Evolutionary conservation across 768 basidiomycete genomes (phyloP), one percentile per base, ranked within the genome.

Genomic region (Paxillus rubicundulus): DNA sequence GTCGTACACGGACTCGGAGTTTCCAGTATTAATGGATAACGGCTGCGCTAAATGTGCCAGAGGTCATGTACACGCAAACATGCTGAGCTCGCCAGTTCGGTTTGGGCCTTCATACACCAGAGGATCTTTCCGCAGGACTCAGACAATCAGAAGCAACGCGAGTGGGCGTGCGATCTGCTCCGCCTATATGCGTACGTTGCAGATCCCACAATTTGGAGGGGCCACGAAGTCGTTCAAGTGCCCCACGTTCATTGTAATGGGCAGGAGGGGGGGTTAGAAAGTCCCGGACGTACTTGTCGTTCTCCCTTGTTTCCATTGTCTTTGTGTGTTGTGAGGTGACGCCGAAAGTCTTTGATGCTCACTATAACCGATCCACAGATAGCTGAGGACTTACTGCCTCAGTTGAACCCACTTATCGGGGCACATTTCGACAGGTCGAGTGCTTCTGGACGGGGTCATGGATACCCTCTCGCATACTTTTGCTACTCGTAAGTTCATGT

Each of bases 391-490:
- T 16, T 17, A 9, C 17, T 20, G 6, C 16, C 8, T 14, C 16
- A 9, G 8, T 13, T 53, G 28, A 32, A 17, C 34, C 17, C 33
- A 7, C 24, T 53, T 9, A 33, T 50, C 21, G 50, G 40, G 20
- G 47, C 52, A 27, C 47, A 48, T 34, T 4, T n/a, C 16, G 21
- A 41, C 36, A 53, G 52, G 52, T 53, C 13, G 49, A 53, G 28
- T 50, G 32, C 33, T 53, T 53, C 39, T 53, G 52, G 52, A 50
- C 28, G n/a, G 52, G 52, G 16, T 30, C 52, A 41, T 53, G 52
- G 52, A 53, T 28, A 5, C 12, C 42, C 9, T 53, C 52, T 21
- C 52, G 52, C 13, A 32, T 53, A 20, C 17, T 53, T 7, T 53
- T 53, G 36, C 47, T 53, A 27, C 32, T 50, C 18, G 52, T 53